Base-by-base conservation (phyloP, 371 early-diverging fungal species). In the Parasitella parasitica region DNA sequence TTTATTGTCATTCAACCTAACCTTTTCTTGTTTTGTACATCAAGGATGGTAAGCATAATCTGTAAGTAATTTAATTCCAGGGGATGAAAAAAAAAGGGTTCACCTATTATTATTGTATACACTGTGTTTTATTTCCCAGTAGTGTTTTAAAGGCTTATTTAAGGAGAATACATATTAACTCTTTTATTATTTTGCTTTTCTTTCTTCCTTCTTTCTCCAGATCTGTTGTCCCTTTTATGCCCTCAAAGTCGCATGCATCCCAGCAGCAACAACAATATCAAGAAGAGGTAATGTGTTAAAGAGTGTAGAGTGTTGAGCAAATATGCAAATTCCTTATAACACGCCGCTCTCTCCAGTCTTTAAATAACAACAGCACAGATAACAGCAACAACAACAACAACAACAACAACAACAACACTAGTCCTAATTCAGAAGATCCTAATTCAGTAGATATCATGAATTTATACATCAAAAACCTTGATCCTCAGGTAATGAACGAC, bases 401-500 rank as follows among this genome's bases (percentile, higher is more conserved):
- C 53, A 52, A 34, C 38, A 55, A 34, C 36, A 54, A 32, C 35
- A 30, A 39, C 18, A n/a, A 28, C 9, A 36, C 6, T 15, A 36
- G 9, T 24, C 13, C 24, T 8, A 32, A 32, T 32, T 32, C 11
- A 24, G 32, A 49, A 55, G n/a, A 55, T 12, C 48, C 24, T 3
- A 62, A 62, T 49, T 57, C 58, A 30, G 61, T 78, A 28, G 78
- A 78, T 30, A 61, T 65, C 24, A 66, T 71, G 59, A 82, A 82
- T 48, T 68, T 82, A 24, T 82, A 79, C 49, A 77, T 82, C 56
- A 82, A 82, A 61, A 82, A 82, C 54, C 67, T 82, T 34, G 82
- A 82, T 48, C 71, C 78, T 24, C 67, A 67, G 27, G 72, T 82
- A 34, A 77, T 70, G 5, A 82, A 64, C 41, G 50, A 67, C 12